Evolutionary conservation across 2,329 filamentous ascomycete species (phyloP).

Genomic region (Fusarium continuum): DNA sequence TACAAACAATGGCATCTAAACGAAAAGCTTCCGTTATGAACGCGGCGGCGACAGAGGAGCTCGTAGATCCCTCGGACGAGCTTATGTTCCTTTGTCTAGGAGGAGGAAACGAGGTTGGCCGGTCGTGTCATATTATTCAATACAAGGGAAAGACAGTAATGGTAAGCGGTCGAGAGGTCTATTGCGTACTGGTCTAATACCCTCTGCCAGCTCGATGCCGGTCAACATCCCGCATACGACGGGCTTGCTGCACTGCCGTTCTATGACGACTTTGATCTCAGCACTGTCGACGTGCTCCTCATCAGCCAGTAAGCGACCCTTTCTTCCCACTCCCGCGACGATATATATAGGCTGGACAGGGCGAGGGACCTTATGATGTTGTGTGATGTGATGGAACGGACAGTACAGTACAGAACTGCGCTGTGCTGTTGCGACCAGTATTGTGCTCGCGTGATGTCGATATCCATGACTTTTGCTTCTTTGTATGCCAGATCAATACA

Average conservation of each 20-base stretch:
- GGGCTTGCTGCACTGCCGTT: slow-evolving; percentile 93
- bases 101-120: slow-evolving; percentile 95
- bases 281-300: slow-evolving; percentile 94
- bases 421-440: slow-evolving; percentile 19
- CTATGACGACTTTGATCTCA: slow-evolving; percentile 98
- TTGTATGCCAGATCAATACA: slow-evolving; percentile 53
- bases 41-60: slow-evolving; percentile 75
- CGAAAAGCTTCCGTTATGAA: slow-evolving; percentile 84
- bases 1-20: slow-evolving; percentile 84
- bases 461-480: slow-evolving; percentile 39
- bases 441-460: slow-evolving; percentile 40
- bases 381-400: slow-evolving; percentile 41
- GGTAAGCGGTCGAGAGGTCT: slow-evolving; percentile 61
- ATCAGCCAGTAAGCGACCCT: slow-evolving; percentile 91
- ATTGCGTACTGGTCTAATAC: slow-evolving; percentile 31
- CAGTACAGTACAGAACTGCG: neutral
- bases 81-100: slow-evolving; percentile 93
- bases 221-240: slow-evolving; percentile 96
- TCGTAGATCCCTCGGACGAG: slow-evolving; percentile 92
- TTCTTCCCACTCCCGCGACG: slow-evolving; percentile 28
- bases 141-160: slow-evolving; percentile 99
- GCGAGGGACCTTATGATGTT: slow-evolving; percentile 41
- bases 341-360: slow-evolving; percentile 42
- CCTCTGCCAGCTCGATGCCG: slow-evolving; percentile 81
- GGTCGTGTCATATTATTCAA: slow-evolving; percentile 97